phyloP scores from a whole-genome alignment of 257 asterid species.

The Scutellaria baicalensis region DNA sequence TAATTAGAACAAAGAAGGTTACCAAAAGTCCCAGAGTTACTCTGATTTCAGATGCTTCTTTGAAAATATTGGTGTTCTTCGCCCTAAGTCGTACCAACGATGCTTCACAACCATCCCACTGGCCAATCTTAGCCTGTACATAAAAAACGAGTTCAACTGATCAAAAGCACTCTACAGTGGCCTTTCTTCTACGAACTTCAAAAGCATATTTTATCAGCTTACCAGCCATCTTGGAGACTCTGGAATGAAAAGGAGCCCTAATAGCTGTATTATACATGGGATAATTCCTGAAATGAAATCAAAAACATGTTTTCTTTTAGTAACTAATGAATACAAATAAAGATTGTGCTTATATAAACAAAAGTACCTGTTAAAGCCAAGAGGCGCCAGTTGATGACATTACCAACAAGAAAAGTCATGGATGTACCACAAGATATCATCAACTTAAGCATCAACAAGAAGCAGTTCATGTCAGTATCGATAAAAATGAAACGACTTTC shows the following conservation, averaged over 20 bases:
- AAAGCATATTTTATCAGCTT: constrained; percentile 4
- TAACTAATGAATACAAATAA: not conserved
- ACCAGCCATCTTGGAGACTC: constrained; percentile 99
- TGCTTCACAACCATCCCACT: constrained; percentile 55
- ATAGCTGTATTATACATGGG: constrained; percentile 68
- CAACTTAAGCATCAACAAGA: constrained; percentile 37
- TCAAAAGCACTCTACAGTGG: not conserved
- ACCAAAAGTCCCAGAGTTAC: constrained; percentile 23
- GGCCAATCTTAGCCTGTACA: constrained; percentile 60
- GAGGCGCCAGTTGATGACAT: constrained; percentile 67
- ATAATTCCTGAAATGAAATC: constrained; percentile 54
- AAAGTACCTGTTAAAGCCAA: constrained; percentile 65
- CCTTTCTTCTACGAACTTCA: not conserved
- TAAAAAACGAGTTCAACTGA: not conserved
- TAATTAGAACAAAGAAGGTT: not conserved
- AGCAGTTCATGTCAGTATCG: constrained; percentile 14
- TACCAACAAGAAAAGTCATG: constrained; percentile 68
- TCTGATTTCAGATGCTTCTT: constrained; percentile 72
- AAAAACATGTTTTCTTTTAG: not conserved
- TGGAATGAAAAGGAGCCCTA: constrained; percentile 67
- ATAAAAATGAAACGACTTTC: not conserved
- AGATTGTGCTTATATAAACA: not conserved
- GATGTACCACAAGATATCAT: constrained; percentile 79
- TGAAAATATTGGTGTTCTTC: constrained; percentile 30
- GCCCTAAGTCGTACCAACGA: constrained; percentile 70